phyloP scores from a whole-genome alignment of 2,329 filamentous ascomycete species.

The Annulohypoxylon truncatum region DNA sequence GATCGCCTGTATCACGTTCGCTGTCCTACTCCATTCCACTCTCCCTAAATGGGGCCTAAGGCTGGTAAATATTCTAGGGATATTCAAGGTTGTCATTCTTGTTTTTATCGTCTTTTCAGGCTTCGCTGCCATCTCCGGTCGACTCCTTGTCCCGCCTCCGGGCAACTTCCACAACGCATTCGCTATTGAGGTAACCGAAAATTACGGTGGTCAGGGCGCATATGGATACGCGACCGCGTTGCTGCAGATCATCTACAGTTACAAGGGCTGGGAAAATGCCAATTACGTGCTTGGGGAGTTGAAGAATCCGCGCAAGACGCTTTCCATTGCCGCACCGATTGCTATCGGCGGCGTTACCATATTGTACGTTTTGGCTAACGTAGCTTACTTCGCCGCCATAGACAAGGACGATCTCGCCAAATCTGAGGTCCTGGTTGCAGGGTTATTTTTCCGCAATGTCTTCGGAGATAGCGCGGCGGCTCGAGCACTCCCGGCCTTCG shows the following conservation, averaged over 20 bases:
- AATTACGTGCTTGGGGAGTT: conserved; percentile 72
- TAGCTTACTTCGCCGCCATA: conserved; percentile 74
- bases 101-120: conserved; percentile 71
- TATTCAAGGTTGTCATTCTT: conserved; percentile 70
- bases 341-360: conserved; percentile 69
- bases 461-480: conserved; percentile 67
- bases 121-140: conserved; percentile 66
- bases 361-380: conserved; percentile 72
- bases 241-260: conserved; percentile 69
- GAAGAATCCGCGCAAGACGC: conserved; percentile 64
- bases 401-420: conserved; percentile 67
- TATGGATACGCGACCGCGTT: conserved; percentile 68
- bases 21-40: conserved; percentile 63
- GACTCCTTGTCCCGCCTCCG: conserved; percentile 60
- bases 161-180: conserved; percentile 70
- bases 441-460: conserved; percentile 70
- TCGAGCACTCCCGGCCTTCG: conserved; percentile 64
- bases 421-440: conserved; percentile 70
- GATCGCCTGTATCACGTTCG: conserved; percentile 65
- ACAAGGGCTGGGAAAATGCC: conserved; percentile 73
- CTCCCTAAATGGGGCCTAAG: conserved; percentile 69
- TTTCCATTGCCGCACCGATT: conserved; percentile 66
- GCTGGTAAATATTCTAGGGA: conserved; percentile 67
- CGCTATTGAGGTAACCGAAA: conserved; percentile 55
- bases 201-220: conserved; percentile 61